Evolutionary conservation across 108 stramenopile species (phyloP).

Genomic region (Nitzschia inconspicua): DNA sequence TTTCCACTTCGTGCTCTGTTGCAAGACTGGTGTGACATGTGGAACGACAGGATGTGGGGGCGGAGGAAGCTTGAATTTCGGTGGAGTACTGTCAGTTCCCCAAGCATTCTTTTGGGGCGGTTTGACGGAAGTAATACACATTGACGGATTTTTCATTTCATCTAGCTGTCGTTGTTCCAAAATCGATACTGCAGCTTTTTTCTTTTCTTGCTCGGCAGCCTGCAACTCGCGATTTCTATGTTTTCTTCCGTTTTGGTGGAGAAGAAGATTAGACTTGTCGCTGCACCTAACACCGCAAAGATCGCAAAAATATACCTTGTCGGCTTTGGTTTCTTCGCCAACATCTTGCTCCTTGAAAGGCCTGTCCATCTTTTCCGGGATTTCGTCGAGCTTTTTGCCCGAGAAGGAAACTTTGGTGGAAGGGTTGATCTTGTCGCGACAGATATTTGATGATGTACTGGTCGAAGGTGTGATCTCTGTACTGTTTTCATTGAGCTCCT

Average conservation of each 20-base stretch:
- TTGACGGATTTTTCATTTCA: slow-evolving; percentile 16
- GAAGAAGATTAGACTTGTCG: slow-evolving; percentile 51
- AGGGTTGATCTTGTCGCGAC: neutral
- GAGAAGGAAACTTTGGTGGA: neutral
- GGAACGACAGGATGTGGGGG: slow-evolving; percentile 32
- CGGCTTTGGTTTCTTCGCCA: slow-evolving; percentile 2
- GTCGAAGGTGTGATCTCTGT: neutral
- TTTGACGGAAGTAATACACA: neutral
- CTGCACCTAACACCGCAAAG: slow-evolving; percentile 64
- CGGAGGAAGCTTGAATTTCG: slow-evolving; percentile 37
- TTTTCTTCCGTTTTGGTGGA: slow-evolving; percentile 77
- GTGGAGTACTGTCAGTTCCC: slow-evolving; percentile 20
- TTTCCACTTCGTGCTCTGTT: slow-evolving; percentile 3
- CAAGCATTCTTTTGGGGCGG: slow-evolving; percentile 19
- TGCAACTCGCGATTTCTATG: slow-evolving; percentile 77
- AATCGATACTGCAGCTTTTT: slow-evolving; percentile 47
- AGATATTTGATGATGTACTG: neutral
- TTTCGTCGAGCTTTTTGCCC: neutral
- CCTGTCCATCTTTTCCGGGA: neutral
- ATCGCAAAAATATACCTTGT: slow-evolving; percentile 37
- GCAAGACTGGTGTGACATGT: slow-evolving; percentile 8
- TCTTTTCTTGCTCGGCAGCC: slow-evolving; percentile 54
- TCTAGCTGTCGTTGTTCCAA: slow-evolving; percentile 37
- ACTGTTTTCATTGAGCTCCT: slow-evolving; percentile 8
- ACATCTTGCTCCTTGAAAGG: too few relatives aligned